Conservation (phyloP, 345 rosid genomes). For the Hypericum androsaemum region DNA sequence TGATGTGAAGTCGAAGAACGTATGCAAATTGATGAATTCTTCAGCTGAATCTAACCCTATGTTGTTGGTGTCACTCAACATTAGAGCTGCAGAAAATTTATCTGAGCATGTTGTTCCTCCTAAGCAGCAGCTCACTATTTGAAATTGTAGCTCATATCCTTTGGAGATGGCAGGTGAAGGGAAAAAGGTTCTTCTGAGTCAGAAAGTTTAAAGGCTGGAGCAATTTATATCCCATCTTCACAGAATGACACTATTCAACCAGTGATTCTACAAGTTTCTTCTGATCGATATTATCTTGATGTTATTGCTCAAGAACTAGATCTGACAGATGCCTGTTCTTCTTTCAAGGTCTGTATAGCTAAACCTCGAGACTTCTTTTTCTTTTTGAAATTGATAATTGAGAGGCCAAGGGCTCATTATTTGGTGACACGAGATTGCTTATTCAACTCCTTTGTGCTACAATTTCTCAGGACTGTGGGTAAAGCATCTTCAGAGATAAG, state of each 20-base stretch:
- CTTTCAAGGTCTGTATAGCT: conserved; percentile 55
- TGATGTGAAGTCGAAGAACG: conserved; percentile 49
- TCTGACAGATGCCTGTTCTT: conserved; percentile 48
- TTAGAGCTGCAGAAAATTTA: conserved; percentile 57
- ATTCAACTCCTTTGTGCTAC: conserved; percentile 8
- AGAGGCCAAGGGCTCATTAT: too few species aligned
- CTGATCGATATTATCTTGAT: conserved; percentile 58
- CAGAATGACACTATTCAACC: conserved; percentile 34
- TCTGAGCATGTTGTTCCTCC: conserved; percentile 31
- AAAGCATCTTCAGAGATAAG: conserved; percentile 79
- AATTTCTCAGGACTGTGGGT: conserved; percentile 59
- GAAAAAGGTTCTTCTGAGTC: conserved; percentile 24
- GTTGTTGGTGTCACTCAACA: conserved; percentile 40
- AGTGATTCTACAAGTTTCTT: conserved; percentile 34
- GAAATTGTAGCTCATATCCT: conserved; percentile 46
- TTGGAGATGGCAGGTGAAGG: conserved; percentile 32
- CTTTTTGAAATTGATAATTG: too few species aligned
- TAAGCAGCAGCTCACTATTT: conserved; percentile 39
- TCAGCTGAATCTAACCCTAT: conserved; percentile 51
- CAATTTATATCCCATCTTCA: conserved; percentile 43
- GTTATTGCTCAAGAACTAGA: conserved; percentile 56
- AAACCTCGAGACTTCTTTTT: too few species aligned
- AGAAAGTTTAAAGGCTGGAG: conserved; percentile 22
- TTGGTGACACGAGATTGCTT: too few species aligned
- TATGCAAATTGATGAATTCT: conserved; percentile 61